These are phyloP conservation scores for Phytophthora kernoviae DNA, from an alignment of 352 stramenopile genomes.

Conservation along the genomic window DNA sequence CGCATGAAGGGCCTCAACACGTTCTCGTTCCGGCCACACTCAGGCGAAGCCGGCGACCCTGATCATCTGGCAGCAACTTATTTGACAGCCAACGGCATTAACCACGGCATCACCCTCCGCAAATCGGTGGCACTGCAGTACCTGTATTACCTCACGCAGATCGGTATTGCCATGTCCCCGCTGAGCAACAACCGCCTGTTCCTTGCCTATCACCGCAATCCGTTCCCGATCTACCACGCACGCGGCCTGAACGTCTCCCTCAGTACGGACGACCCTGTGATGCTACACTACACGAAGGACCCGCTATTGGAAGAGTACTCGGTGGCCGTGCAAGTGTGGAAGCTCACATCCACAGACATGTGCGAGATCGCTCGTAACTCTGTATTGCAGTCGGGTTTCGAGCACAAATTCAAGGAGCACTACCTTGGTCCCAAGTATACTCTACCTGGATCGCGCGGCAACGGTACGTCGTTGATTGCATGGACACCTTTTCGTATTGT, in stretches of 20 bases:
- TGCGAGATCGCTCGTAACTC: conserved; percentile 98
- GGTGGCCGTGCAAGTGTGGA: conserved; percentile 93
- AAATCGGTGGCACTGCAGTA: conserved; percentile 98
- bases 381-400: conserved; percentile 98
- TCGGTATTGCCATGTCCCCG: conserved; percentile 94
- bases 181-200: conserved; percentile 97
- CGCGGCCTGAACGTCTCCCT: conserved; percentile 98
- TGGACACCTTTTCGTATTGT: not conserved
- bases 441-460: conserved; percentile 68
- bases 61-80: conserved; percentile 95
- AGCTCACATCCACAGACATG: conserved; percentile 96
- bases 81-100: conserved; percentile 94
- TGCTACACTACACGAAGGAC: conserved; percentile 99
- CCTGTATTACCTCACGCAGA: conserved; percentile 98
- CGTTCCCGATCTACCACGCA: conserved; percentile 95
- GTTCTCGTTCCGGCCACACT: conserved; percentile 98
- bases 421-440: conserved; percentile 95
- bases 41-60: conserved; percentile 96
- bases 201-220: conserved; percentile 94
- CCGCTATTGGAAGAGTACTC: conserved; percentile 97
- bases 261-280: conserved; percentile 98
- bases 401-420: conserved; percentile 97
- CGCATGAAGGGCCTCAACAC: conserved; percentile 87
- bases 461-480: conserved; percentile 48
- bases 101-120: conserved; percentile 98